Evolutionary conservation across 257 asterid genomes (phyloP), one percentile per base, ranked within the genome.

Genomic region (Nicotiana obtusifolia): DNA sequence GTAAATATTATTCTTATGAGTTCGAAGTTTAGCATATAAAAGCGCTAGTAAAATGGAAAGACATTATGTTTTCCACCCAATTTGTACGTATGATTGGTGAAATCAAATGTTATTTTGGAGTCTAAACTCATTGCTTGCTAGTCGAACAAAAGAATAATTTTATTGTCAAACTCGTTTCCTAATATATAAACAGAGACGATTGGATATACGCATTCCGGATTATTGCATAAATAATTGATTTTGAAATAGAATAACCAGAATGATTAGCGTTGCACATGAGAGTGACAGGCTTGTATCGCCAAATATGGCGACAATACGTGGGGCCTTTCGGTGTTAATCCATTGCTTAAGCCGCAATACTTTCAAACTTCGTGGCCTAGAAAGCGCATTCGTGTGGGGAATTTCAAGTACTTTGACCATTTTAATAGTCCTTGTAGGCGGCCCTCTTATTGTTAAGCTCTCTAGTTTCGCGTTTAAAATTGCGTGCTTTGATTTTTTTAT

Each of bases 281-380:
- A 60, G 69, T 37, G 26, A 15, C 56, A 60, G 2, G 15, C 16
- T 59, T 13, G 16, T 22, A 60, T 35, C 71, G 35, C 54, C 14
- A 78, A 30, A 78, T 16, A 78, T 78, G 73, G 82, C 4, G 44
- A 78, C 67, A 56, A 22, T 37, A 61, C 59, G 52, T 15, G 17
- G 69, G 59, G 15, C 73, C 75, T 78, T 79, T 79, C 75, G 47
- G 82, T 79, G 54, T 61, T 24, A 79, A 15, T 7, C 59, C 82
- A 37, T 79, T 5, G 75, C 82, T 79, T 79, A 61, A 20, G 82
- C 61, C 75, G 24, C 75, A 79, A 61, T 9, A 2, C 2, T 37
- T 57, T 78, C 56, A 79, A 79, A 56, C 71, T 61, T 35, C 1
- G 16, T 5, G 16, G 57, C 61, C 41, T 35, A 79, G 30, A 14